These are phyloP conservation scores for Crucibulum laeve DNA, from an alignment of 768 basidiomycete species.

Conservation along the genomic window DNA sequence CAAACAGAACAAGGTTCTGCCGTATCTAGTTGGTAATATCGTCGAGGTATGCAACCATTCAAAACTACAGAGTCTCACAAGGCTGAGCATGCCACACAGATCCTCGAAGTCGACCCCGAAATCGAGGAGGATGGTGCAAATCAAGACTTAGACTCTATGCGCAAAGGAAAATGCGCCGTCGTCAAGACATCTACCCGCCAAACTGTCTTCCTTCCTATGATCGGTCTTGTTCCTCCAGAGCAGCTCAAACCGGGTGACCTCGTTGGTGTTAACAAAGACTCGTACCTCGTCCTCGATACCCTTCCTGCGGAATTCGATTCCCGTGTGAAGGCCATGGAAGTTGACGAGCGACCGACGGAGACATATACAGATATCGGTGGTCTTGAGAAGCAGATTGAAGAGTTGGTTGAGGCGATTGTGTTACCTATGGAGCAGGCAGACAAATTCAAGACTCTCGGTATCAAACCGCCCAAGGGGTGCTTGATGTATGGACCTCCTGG, in stretches of 20 bases:
- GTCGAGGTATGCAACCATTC: constrained; percentile 73
- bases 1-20: constrained; percentile 98
- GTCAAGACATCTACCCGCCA: constrained; percentile 99
- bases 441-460: constrained; percentile 97
- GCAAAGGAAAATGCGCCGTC: constrained; percentile 96
- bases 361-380: constrained; percentile 98
- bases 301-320: constrained; percentile 97
- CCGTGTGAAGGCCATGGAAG: constrained; percentile 99
- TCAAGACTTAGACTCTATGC: constrained; percentile 92
- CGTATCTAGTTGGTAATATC: constrained; percentile 96
- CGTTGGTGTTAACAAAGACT: constrained; percentile 99
- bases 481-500: constrained; percentile 99
- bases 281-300: constrained; percentile 93
- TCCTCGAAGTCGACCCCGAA: constrained; percentile 92
- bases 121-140: constrained; percentile 94
- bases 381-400: constrained; percentile 98
- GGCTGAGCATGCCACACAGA: constrained; percentile 38
- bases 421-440: constrained; percentile 98
- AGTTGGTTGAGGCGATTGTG: constrained; percentile 96
- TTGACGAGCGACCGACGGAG: constrained; percentile 96
- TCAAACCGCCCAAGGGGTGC: constrained; percentile 95
- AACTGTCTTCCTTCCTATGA: constrained; percentile 97
- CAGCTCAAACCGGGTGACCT: constrained; percentile 88
- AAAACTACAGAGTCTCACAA: not conserved
- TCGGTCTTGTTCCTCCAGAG: constrained; percentile 93